Percentiles rank a stretch among this genome's conserved stretches.
These are phyloP conservation scores for Borovskyia barvae DNA, from an alignment of 208 protist species.

Conservation along the genomic window DNA sequence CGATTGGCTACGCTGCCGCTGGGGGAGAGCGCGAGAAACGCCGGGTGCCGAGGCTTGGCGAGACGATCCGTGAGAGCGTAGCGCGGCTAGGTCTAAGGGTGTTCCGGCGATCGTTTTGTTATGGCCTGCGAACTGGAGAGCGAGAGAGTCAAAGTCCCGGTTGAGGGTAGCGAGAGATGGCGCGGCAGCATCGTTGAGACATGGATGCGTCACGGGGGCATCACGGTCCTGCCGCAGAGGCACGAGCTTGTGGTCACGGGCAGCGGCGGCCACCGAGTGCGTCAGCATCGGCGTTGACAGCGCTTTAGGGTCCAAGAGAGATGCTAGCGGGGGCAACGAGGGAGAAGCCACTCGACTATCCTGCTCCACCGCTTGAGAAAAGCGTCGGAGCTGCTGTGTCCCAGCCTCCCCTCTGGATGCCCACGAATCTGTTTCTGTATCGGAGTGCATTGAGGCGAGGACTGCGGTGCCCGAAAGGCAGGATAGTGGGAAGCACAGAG, in stretches of 20 bases:
- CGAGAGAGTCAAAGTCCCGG: conserved; percentile 20
- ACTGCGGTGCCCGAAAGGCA: background rate
- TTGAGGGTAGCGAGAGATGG: conserved; percentile 22
- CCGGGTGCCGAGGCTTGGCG: conserved; percentile 18
- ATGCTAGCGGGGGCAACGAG: conserved; percentile 2
- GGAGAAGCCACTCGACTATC: background rate
- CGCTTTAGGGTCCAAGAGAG: too few species aligned
- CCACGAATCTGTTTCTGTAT: background rate
- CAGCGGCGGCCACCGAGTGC: too few species aligned
- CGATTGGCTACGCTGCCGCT: conserved; percentile 2
- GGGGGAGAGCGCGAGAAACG: background rate
- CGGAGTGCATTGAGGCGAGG: background rate
- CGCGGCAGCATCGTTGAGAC: background rate
- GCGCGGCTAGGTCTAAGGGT: background rate
- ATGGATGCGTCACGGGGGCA: too few species aligned
- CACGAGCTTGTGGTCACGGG: too few species aligned
- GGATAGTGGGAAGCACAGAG: background rate
- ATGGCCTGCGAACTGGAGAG: conserved; percentile 7
- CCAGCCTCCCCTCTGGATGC: conserved; percentile 13
- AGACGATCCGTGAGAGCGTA: background rate
- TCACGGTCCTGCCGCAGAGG: too few species aligned
- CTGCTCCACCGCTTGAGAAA: background rate
- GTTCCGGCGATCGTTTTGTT: background rate
- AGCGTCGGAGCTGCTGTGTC: conserved; percentile 15
- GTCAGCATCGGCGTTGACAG: too few species aligned